Base-by-base conservation (phyloP, 257 asterid genomes). In the Nyctanthes arbortristis region DNA sequence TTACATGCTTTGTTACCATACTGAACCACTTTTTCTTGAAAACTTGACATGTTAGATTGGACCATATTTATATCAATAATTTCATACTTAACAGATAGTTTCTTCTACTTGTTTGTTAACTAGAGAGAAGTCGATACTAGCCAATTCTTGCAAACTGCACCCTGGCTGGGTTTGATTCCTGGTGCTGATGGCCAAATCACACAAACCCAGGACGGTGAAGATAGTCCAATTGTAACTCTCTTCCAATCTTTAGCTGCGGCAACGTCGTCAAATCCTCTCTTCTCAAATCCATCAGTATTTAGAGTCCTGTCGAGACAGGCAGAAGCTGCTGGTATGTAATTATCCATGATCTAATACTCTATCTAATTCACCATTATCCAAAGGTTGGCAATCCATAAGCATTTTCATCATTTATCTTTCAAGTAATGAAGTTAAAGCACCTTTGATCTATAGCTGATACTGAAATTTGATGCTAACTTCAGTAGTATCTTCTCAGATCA, bases 41-140 rank as follows among this genome's bases (percentile, higher is more conserved):
- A n/a, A n/a, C n/a, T n/a, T n/a, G n/a, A n/a, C n/a, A n/a, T n/a
- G n/a, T n/a, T n/a, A n/a, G n/a, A n/a, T n/a, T n/a, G n/a, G n/a
- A n/a, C n/a, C n/a, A n/a, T n/a, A n/a, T n/a, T n/a, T n/a, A n/a
- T n/a, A n/a, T n/a, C n/a, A n/a, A n/a, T n/a, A n/a, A n/a, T n/a
- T n/a, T n/a, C n/a, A n/a, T n/a, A n/a, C n/a, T 52, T 18, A 24
- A 52, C 20, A 52, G 54, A 25, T 74, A 31, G 61, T 31, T 73
- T 71, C 45, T 71, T 47, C 61, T 61, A 27, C 40, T 69, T 22
- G 6, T 39, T 24, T 73, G 25, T 20, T 70, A 47, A 40, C 75
- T 87, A 91, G 99, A 94, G 95, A 79, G 96, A 94, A 85, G 84
- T 82, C n/a, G 97, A 92, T 75, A 91, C 97, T n/a, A 80, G 90